Evolutionary conservation across 495 filamentous ascomycete genomes (phyloP), one percentile per base, ranked within the genome.

Genomic region (Penicillium macrosclerotiorum): DNA sequence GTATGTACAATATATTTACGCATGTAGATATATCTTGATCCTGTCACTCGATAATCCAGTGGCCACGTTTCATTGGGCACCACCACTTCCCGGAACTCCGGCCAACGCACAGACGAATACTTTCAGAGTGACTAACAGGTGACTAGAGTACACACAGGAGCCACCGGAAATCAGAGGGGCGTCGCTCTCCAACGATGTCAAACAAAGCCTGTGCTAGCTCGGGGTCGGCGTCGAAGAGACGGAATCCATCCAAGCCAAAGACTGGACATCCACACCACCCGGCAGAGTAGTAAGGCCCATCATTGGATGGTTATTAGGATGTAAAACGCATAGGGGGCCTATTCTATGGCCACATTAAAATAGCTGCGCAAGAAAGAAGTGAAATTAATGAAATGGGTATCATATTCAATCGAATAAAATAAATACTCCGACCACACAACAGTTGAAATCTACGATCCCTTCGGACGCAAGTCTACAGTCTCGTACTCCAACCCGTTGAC

Each of bases 401-500:
- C 57, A 51, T 54, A 53, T 42, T 52, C 19, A 55, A 25, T 50
- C 45, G 34, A 32, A 42, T 43, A 24, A 39, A 37, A 24, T 22
- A 44, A 39, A n/a, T n/a, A n/a, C n/a, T n/a, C n/a, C n/a, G n/a
- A 33, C 25, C n/a, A 38, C n/a, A 11, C 29, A 18, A 32, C 18
- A 40, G 24, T 16, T 47, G 26, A 55, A 14, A 19, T 42, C 22
- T 48, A 48, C 19, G 47, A 51, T 7, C 44, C 55, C 37, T 67
- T 67, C 30, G 81, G 78, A 29, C 90, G 79, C 56, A 94, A 65
- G 65, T 95, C 90, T 2, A 90, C 82, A 5, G 90, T 79, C 44
- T 88, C 79, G 58, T 90, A 93, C 18, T 85, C 78, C 44, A 94
- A 65, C 6, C 83, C 83, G 25, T 77, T 73, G 8, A 78, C 80